These are phyloP conservation scores for Phytopythium sindhum DNA, from an alignment of 352 stramenopile genomes.

Conservation along the genomic window DNA sequence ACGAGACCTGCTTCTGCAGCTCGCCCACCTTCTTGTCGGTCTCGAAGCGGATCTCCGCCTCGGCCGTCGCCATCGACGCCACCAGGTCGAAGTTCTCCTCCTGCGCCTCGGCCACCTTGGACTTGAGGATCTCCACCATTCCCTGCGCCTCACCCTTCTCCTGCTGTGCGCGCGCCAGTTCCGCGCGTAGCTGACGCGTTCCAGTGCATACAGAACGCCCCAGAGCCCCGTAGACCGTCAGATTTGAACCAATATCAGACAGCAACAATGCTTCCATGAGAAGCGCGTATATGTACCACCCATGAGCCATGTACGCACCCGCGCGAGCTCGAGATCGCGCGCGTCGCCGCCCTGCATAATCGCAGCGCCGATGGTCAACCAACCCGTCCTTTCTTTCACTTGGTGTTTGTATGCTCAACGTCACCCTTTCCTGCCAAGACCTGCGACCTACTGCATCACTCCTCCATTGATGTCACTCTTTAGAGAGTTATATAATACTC, in stretches of 20 bases:
- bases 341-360: constrained; percentile 3
- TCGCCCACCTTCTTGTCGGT: constrained; percentile 37
- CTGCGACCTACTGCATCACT: neutral
- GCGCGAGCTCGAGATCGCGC: constrained; percentile 6
- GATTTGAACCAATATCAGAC: neutral
- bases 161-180: constrained; percentile 35
- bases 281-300: neutral
- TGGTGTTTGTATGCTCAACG: constrained; percentile 1
- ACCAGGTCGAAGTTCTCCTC: constrained; percentile 69
- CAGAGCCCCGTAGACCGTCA: neutral
- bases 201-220: neutral
- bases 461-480: neutral
- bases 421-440: neutral
- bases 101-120: constrained; percentile 40
- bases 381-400: neutral
- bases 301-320: neutral
- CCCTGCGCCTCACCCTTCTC: constrained; percentile 52
- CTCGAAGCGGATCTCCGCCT: constrained; percentile 42
- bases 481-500: neutral
- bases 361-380: too few relatives aligned
- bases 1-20: constrained; percentile 40
- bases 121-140: constrained; percentile 49
- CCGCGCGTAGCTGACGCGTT: constrained; percentile 18
- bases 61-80: constrained; percentile 43
- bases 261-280: neutral